Base-by-base conservation (phyloP, 2,329 filamentous ascomycete genomes). In the Paecilomyces formosus region DNA sequence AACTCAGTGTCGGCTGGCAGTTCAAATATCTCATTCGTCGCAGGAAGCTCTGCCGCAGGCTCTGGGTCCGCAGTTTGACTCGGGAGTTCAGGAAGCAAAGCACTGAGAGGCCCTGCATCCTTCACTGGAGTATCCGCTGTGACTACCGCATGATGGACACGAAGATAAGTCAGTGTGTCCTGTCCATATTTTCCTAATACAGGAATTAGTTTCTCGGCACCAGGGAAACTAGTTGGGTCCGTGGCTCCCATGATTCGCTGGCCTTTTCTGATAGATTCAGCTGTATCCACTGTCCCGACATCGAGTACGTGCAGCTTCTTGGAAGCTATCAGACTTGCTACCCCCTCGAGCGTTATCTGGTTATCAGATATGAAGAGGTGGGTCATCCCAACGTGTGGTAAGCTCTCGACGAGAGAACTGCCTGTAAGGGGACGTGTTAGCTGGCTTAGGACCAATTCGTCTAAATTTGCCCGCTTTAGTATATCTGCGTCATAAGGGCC, bases 301-400 rank as follows among this genome's bases (percentile, higher is more conserved):
- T 87, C 84, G 2, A 86, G 72, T 2, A 82, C 79, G 62, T 83
- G 77, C 8, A 87, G 70, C 31, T 78, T 74, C 56, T 72, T 74
- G 7, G 82, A 82, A 54, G 78, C 71, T 11, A 85, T 64, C 4
- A 86, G 71, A 15, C 78, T 79, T 3, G 79, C 81, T 5, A 83
- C 70, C 0, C 82, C 83, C 66, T 85, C 82, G 0, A 82, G 77
- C 1, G 81, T 84, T 4, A 86, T 67, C 2, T 72, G 64, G 58
- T 86, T 87, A 7, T 78, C 77, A 3, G 83, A 77, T 13, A 86
- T 76, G 64, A 84, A 85, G 2, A 87, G 71, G 70, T 87, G 84
- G 0, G 84, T 86, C 39, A 86, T 78, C 2, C 84, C 84, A 9
- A 75, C 72, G 63, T 81, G 75, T 22, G 80, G 76, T 1, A 81